phyloP scores from a whole-genome alignment of 2,329 filamentous ascomycete genomes.

The Talaromyces marneffei region DNA sequence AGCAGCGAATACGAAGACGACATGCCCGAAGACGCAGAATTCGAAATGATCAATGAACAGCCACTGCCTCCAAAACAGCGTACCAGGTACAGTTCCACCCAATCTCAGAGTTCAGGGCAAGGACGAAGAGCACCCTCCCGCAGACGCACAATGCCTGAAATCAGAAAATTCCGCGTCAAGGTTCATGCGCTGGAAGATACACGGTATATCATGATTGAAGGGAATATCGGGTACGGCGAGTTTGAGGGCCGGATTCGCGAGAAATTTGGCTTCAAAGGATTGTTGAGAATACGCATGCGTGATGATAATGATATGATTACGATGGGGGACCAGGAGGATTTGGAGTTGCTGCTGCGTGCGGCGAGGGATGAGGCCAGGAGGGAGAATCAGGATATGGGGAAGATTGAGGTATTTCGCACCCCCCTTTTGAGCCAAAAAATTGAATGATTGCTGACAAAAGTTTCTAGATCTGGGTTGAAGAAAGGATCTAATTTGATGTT shows the following conservation, averaged over 20 bases:
- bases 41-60: slow-evolving; percentile 65
- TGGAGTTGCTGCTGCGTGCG: slow-evolving; percentile 75
- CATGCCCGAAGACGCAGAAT: slow-evolving; percentile 68
- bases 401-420: slow-evolving; percentile 79
- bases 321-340: slow-evolving; percentile 91
- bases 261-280: slow-evolving; percentile 67
- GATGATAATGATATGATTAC: slow-evolving; percentile 94
- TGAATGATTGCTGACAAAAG: background rate
- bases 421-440: background rate
- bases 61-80: slow-evolving; percentile 17
- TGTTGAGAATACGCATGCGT: slow-evolving; percentile 79
- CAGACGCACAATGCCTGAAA: slow-evolving; percentile 44
- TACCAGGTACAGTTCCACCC: background rate
- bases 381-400: slow-evolving; percentile 75
- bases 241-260: slow-evolving; percentile 73
- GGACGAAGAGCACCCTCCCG: background rate
- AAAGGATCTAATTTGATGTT: slow-evolving; percentile 7
- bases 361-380: slow-evolving; percentile 64
- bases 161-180: slow-evolving; percentile 81
- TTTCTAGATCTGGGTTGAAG: slow-evolving; percentile 20
- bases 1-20: slow-evolving; percentile 48
- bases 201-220: slow-evolving; percentile 80
- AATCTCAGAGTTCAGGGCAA: background rate
- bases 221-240: slow-evolving; percentile 66
- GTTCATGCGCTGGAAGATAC: slow-evolving; percentile 81